Conservation (phyloP, 2,329 filamentous ascomycete genomes). For the Colletotrichum caudatum region DNA sequence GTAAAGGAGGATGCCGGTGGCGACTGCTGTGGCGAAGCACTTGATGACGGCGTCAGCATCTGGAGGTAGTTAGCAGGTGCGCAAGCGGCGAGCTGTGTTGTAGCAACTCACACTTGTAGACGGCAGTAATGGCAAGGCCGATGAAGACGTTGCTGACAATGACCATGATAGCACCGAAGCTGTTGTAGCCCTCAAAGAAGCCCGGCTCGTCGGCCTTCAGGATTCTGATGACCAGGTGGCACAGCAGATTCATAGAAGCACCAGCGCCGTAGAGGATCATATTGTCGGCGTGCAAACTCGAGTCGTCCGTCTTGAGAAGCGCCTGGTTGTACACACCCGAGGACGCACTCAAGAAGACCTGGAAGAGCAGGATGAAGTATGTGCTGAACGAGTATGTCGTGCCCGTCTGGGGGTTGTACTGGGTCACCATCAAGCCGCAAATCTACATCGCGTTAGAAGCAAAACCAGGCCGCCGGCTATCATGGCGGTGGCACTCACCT, state of each 20-base stretch:
- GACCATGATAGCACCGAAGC: slow-evolving; percentile 48
- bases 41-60: slow-evolving; percentile 52
- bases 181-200: slow-evolving; percentile 45
- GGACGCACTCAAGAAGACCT: slow-evolving; percentile 49
- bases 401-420: slow-evolving; percentile 48
- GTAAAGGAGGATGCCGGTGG: slow-evolving; percentile 50
- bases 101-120: slow-evolving; percentile 49
- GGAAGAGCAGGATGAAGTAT: slow-evolving; percentile 49
- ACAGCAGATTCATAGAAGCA: slow-evolving; percentile 47
- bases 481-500: slow-evolving; percentile 42
- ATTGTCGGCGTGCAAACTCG: slow-evolving; percentile 51
- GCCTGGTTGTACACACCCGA: slow-evolving; percentile 53
- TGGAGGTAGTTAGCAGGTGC: slow-evolving; percentile 36
- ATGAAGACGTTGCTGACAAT: slow-evolving; percentile 51
- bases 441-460: slow-evolving; percentile 41
- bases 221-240: slow-evolving; percentile 45
- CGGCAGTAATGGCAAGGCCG: slow-evolving; percentile 51
- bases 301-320: slow-evolving; percentile 48
- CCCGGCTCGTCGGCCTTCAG: slow-evolving; percentile 48
- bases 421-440: slow-evolving; percentile 49
- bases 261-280: slow-evolving; percentile 50
- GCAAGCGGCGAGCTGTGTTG: not conserved
- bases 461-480: no score
- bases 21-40: slow-evolving; percentile 50
- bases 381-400: slow-evolving; percentile 47